Evolutionary conservation across 768 basidiomycete genomes (phyloP), one percentile per base, ranked within the genome.

Genomic region (Russula dissimulans): DNA sequence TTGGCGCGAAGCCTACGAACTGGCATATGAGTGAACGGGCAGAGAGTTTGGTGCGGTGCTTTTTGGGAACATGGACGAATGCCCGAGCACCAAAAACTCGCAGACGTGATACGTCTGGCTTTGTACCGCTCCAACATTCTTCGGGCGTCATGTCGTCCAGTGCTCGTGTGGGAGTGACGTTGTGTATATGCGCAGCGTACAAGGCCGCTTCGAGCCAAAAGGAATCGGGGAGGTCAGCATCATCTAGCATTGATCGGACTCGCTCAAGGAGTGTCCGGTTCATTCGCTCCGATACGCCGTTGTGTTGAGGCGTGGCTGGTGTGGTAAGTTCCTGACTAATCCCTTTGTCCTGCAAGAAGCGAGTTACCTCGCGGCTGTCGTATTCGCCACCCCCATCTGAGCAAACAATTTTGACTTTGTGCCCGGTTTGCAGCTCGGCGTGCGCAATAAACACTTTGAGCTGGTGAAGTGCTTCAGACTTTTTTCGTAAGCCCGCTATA

Each of bases 381-480:
- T 67, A 73, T 62, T 74, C 67, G 0, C 67, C 64, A 6, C 71
- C 68, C 36, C 65, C 64, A 56, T 74, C 66, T 4, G 45, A 58
- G 10, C 60, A 57, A 3, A 72, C 57, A 26, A 41, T 32, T 41
- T 72, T 69, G 14, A 70, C 34, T 0, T 31, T 3, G 12, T 58
- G 17, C 1, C 69, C 65, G 0, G 63, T 66, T 17, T 67, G 43
- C 1, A 55, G 45, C 48, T 70, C 63, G 0, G 53, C 43, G 0
- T 52, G 34, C 0, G 59, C 48, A 12, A 69, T 22, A 60, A 67
- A 68, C 0, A 44, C 46, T 11, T 65, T 63, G 14, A 67, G 62
- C 15, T 58, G 50, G 0, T 1, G 1, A 3, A 65, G 32, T 1
- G 60, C 62, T 1, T 69, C 57, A 1, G 47, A 60, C 47, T 69